Conservation (phyloP, 225 moss, liverwort and hornwort species). For the Neckera pumila region DNA sequence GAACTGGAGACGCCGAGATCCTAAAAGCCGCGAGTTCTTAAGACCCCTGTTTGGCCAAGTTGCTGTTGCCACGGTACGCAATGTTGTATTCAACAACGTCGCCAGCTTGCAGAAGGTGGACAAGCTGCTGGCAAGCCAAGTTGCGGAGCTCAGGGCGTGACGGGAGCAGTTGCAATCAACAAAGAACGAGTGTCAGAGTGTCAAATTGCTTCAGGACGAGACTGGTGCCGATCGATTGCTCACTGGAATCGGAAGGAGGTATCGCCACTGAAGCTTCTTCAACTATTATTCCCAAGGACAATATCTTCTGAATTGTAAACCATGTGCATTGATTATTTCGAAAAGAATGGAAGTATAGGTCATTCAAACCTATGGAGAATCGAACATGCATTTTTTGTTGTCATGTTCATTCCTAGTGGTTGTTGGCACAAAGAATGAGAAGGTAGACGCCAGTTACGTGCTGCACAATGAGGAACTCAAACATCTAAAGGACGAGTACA, state of each 20-base stretch:
- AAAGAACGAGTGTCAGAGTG: background rate
- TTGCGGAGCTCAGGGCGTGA: conserved; percentile 1
- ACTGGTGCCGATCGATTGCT: background rate
- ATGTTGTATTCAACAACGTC: conserved; percentile 4
- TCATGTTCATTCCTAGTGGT: background rate
- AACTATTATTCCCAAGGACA: background rate
- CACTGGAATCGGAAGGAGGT: background rate
- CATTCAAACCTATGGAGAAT: background rate
- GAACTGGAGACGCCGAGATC: conserved; percentile 6
- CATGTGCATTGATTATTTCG: background rate
- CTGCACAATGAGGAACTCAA: background rate
- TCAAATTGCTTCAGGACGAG: background rate
- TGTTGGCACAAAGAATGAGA: background rate
- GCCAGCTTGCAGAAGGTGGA: conserved; percentile 1
- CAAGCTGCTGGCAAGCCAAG: conserved; percentile 6
- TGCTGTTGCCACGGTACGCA: conserved; percentile 14
- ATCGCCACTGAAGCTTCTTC: background rate
- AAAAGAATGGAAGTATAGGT: too few relatives aligned
- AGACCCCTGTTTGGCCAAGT: conserved; percentile 9
- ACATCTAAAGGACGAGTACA: background rate
- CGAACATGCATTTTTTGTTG: background rate
- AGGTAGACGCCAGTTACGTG: background rate
- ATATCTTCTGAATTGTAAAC: background rate
- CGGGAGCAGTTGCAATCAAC: background rate
- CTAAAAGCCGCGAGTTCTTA: background rate